Base-by-base conservation (phyloP, 106 monocot species). In the Hemerocallis citrina region DNA sequence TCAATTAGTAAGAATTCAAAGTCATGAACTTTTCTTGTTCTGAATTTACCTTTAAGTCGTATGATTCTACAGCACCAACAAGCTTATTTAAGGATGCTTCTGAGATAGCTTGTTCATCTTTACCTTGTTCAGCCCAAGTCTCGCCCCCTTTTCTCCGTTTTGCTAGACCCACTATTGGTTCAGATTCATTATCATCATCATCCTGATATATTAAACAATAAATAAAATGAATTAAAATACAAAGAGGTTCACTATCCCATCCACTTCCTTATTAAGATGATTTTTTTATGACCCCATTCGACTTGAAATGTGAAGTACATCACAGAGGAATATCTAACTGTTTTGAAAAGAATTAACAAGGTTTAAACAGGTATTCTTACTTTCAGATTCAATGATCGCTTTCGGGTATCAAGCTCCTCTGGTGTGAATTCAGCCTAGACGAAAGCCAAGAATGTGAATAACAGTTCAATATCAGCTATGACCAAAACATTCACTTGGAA, bases 41-140 rank as follows among this genome's bases (percentile, higher is more conserved):
- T n/a, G n/a, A n/a, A n/a, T 52, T 61, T 77, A 93, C 93, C 85
- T 76, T 36, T 27, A 93, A 59, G 43, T 89, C 62, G 36, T 82
- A 89, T 7, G 66, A 12, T 6, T 85, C 93, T 25, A 79, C 76
- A 43, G 79, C 60, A 51, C 93, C 93, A 63, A 93, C 85, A 64
- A 93, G 71, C 59, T 89, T 93, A 72, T 85, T 93, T 48, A 93
- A 68, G 52, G 88, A 40, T 50, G 85, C 61, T 37, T 93, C 79
- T 7, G 81, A 76, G 13, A 93, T 76, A 55, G 84, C 93, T 64
- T 89, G 93, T 29, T 93, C 93, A 55, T 85, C 93, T 2, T 82
- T 66, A 45, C 49, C 47, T 49, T 77, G 88, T 22, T 85, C 81
- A 37, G 65, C 68, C 63, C 77, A 72, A 65, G 72, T 76, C 46